Conservation (phyloP, 2,329 filamentous ascomycete species). For the Fusarium xyrophilum region DNA sequence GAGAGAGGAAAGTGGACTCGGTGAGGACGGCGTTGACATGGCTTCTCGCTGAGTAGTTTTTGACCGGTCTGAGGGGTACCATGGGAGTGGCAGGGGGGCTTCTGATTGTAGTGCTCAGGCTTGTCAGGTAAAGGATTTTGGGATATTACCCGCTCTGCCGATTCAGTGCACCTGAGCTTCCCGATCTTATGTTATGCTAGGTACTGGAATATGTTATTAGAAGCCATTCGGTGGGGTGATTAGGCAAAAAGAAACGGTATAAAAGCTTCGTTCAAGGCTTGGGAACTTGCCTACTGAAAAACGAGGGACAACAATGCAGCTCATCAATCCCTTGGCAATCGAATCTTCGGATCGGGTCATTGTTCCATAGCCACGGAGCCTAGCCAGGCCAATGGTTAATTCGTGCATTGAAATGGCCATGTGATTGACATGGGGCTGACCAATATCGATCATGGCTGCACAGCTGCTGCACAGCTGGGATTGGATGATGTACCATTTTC, state of each 20-base stretch:
- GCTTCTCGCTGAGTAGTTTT: constrained; percentile 52
- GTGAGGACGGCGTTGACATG: constrained; percentile 49
- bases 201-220: constrained; percentile 27
- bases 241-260: neutral
- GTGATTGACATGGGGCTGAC: constrained; percentile 40
- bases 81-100: constrained; percentile 42
- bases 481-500: constrained; percentile 33
- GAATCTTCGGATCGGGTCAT: constrained; percentile 32
- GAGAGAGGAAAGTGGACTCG: constrained; percentile 50
- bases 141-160: constrained; percentile 36
- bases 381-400: constrained; percentile 29
- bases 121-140: constrained; percentile 25
- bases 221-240: constrained; percentile 3
- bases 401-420: constrained; percentile 38
- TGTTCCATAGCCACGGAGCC: constrained; percentile 37
- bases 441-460: constrained; percentile 37
- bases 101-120: constrained; percentile 35
- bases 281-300: constrained; percentile 20
- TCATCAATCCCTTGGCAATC: constrained; percentile 22
- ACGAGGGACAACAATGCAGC: constrained; percentile 16
- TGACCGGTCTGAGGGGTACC: constrained; percentile 53
- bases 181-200: constrained; percentile 15
- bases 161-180: constrained; percentile 39
- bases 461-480: constrained; percentile 33
- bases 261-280: constrained; percentile 18